Evolutionary conservation across 2,329 filamentous ascomycete species (phyloP).

Genomic region (Chrysosporium keratinophilum): DNA sequence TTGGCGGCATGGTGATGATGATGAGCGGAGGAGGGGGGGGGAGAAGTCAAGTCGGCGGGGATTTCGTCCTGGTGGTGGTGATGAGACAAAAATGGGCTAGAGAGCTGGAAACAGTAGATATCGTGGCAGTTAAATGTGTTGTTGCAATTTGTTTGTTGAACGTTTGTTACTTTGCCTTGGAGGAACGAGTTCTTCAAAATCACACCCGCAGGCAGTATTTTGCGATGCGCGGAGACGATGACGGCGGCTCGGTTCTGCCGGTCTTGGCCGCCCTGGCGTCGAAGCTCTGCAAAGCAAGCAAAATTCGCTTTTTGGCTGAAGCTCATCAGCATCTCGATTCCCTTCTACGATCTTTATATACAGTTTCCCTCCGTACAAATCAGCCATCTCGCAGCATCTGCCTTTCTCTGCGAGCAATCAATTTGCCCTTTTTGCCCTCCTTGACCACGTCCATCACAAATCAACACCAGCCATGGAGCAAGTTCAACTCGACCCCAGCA

Average conservation of each 20-base stretch:
- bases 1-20: slow-evolving; percentile 46
- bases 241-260: neutral
- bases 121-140: neutral
- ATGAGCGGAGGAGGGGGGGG: neutral
- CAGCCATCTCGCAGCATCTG: too few relatives aligned
- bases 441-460: neutral
- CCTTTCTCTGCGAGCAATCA: neutral
- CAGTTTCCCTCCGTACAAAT: too few relatives aligned
- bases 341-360: neutral
- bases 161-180: neutral
- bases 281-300: slow-evolving; percentile 4
- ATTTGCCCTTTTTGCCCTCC: neutral
- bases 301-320: neutral
- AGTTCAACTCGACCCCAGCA: slow-evolving; percentile 51
- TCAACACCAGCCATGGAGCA: slow-evolving; percentile 26
- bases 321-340: neutral
- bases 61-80: neutral
- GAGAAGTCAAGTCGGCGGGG: neutral
- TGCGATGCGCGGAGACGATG: neutral
- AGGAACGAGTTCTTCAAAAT: neutral
- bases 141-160: too few relatives aligned
- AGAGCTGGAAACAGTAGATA: neutral
- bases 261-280: neutral
- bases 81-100: neutral
- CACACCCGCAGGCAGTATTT: neutral